phyloP scores from a whole-genome alignment of 108 stramenopile species.

The Schizochytrium sp. region DNA sequence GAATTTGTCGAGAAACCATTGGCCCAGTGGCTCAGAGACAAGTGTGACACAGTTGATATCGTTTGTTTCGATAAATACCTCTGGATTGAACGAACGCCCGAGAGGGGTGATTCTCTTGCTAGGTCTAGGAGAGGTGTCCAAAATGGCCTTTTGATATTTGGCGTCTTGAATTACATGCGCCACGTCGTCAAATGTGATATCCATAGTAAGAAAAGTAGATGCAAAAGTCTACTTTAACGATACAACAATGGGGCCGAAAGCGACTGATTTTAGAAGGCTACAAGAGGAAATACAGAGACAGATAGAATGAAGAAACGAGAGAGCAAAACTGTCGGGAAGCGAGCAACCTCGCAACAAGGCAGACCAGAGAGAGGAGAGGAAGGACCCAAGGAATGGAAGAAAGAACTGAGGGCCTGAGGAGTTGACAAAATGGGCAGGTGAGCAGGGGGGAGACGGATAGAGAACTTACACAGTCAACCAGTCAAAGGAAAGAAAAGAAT shows the following conservation, averaged over 20 bases:
- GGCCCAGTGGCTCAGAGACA: conserved; percentile 40
- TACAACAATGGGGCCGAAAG: no score
- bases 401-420: no score
- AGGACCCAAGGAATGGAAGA: no score
- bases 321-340: not conserved
- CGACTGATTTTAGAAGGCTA: no score
- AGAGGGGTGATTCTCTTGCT: not conserved
- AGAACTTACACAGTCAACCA: no score
- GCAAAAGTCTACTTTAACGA: no score
- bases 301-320: not conserved
- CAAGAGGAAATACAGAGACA: no score
- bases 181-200: conserved; percentile 60
- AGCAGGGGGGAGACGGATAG: no score
- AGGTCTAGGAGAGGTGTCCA: conserved; percentile 36
- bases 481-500: no score
- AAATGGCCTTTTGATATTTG: conserved; percentile 35
- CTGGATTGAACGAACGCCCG: not conserved
- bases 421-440: no score
- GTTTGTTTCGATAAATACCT: not conserved
- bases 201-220: not conserved
- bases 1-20: conserved; percentile 52
- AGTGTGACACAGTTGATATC: conserved; percentile 8
- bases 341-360: not conserved
- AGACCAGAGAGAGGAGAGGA: no score
- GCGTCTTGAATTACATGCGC: conserved; percentile 56